Percentiles rank a stretch among this genome's conserved stretches.
These are phyloP conservation scores for Colletotrichum melonis DNA, from an alignment of 2,329 filamentous ascomycete genomes.

Conservation along the genomic window DNA sequence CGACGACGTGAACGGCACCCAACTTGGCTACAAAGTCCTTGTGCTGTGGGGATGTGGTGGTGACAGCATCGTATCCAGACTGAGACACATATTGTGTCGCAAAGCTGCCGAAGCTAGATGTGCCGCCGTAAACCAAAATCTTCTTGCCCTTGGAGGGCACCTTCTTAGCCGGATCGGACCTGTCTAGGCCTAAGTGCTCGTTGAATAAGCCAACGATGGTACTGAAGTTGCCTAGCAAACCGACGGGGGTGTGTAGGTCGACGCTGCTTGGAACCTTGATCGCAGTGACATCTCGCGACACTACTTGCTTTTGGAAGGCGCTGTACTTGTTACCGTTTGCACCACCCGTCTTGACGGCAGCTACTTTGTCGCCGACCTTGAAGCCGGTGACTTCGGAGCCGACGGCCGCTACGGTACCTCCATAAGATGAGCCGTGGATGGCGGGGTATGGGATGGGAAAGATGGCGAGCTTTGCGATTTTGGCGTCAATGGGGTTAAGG, in stretches of 20 bases:
- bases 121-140: constrained; percentile 58
- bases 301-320: constrained; percentile 23
- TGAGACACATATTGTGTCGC: constrained; percentile 57
- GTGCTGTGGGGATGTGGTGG: constrained; percentile 55
- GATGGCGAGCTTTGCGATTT: constrained; percentile 39
- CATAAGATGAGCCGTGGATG: constrained; percentile 37
- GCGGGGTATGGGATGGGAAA: constrained; percentile 36
- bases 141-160: constrained; percentile 38
- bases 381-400: constrained; percentile 39
- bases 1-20: constrained; percentile 56
- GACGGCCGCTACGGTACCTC: constrained; percentile 39
- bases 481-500: constrained; percentile 45
- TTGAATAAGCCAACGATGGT: constrained; percentile 40
- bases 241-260: constrained; percentile 39
- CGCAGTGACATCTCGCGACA: constrained; percentile 39
- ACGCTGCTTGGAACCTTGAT: constrained; percentile 42
- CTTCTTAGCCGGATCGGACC: constrained; percentile 39
- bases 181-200: constrained; percentile 39
- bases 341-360: constrained; percentile 11
- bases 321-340: constrained; percentile 23
- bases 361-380: constrained; percentile 41
- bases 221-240: constrained; percentile 40
- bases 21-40: constrained; percentile 54
- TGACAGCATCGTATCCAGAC: constrained; percentile 57
- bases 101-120: constrained; percentile 56